These are phyloP conservation scores for Cylindrotheca closterium DNA, from an alignment of 108 stramenopile genomes.

Conservation along the genomic window DNA sequence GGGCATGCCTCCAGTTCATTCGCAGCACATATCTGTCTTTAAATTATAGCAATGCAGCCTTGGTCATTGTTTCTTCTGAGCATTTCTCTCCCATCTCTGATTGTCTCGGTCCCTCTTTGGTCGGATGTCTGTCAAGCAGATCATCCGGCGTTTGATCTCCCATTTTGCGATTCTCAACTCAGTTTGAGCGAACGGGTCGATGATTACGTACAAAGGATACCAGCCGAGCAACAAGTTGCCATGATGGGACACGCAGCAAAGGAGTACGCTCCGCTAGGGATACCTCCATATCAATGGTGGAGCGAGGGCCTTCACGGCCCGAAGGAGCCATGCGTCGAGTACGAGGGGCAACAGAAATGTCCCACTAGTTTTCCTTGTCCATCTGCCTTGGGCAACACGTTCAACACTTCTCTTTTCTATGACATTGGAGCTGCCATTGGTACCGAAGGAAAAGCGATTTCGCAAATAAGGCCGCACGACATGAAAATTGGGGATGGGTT, in stretches of 20 bases:
- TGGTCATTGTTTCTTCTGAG: no score
- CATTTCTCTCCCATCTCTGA: no score
- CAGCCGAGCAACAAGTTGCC: constrained; percentile 28
- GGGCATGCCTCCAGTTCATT: no score
- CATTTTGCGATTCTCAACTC: constrained; percentile 35
- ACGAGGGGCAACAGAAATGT: constrained; percentile 10
- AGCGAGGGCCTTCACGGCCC: constrained; percentile 57
- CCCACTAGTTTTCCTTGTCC: constrained; percentile 56
- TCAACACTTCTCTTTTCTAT: constrained; percentile 52
- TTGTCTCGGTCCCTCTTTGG: constrained; percentile 23
- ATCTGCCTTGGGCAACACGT: constrained; percentile 44
- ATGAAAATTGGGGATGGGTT: constrained; percentile 35
- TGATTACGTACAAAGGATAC: constrained; percentile 33
- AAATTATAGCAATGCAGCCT: no score
- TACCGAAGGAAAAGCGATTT: constrained; percentile 41
- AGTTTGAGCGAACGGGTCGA: constrained; percentile 27
- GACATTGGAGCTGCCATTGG: constrained; percentile 50
- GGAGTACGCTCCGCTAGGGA: constrained; percentile 18
- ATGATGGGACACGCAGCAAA: constrained; percentile 39
- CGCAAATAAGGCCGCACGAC: constrained; percentile 29
- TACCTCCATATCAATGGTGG: constrained; percentile 58
- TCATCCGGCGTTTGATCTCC: constrained; percentile 6
- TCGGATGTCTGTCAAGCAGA: constrained; percentile 7
- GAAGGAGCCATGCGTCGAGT: constrained; percentile 26
- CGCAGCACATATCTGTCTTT: no score